A percentile compares a stretch with the other conserved stretches of the same genome.
These are phyloP conservation scores for Carpinus fangiana DNA, from an alignment of 306 rosid species.

Conservation along the genomic window DNA sequence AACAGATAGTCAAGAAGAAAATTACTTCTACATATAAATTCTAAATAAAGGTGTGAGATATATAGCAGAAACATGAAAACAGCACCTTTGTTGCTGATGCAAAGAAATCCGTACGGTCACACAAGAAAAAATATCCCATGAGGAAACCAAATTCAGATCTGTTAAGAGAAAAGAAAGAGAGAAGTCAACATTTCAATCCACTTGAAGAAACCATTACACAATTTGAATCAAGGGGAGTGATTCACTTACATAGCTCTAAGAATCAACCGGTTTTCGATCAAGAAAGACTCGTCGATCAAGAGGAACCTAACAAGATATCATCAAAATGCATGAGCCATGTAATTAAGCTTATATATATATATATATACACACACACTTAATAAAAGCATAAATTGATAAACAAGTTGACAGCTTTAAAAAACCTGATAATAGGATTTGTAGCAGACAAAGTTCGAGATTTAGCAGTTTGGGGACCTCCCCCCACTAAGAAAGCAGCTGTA, in stretches of 20 bases:
- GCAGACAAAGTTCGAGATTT: constrained; percentile 48
- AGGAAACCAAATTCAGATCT: constrained; percentile 86
- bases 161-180: constrained; percentile 21
- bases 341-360: background rate
- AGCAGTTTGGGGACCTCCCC: constrained; percentile 56
- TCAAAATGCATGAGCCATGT: background rate
- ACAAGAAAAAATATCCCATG: constrained; percentile 68
- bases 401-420: constrained; percentile 24
- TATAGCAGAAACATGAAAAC: background rate
- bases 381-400: constrained; percentile 24
- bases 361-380: background rate
- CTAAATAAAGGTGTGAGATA: background rate
- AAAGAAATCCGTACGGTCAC: constrained; percentile 91
- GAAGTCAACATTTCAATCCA: background rate
- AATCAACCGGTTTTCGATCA: constrained; percentile 76
- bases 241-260: constrained; percentile 89
- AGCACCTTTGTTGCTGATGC: constrained; percentile 67
- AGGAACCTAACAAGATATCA: constrained; percentile 54
- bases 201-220: constrained; percentile 8
- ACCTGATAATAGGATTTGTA: constrained; percentile 62
- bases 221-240: constrained; percentile 10
- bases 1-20: background rate
- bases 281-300: constrained; percentile 68
- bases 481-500: constrained; percentile 61
- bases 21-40: background rate